Evolutionary conservation across 2,329 filamentous ascomycete genomes (phyloP).

Genomic region (Rhynchosporium secalis): DNA sequence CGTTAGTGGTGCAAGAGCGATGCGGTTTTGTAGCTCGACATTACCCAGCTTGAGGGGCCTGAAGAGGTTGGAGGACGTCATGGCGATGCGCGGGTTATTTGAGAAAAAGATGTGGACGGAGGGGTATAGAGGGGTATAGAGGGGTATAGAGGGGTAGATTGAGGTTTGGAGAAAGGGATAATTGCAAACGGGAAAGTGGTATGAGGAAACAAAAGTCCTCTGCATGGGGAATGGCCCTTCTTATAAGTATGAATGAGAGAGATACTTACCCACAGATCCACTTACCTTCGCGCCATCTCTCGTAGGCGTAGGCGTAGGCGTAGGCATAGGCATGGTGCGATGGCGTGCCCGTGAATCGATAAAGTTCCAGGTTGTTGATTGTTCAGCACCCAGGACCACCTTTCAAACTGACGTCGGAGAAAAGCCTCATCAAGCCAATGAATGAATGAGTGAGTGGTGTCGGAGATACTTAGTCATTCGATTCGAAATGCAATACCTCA

Average conservation of each 20-base stretch:
- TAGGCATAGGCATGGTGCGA: not conserved
- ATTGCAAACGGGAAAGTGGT: not conserved
- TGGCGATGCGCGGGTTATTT: conserved; percentile 13
- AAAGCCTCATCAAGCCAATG: not conserved
- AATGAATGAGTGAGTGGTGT: not conserved
- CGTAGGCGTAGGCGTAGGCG: too few relatives aligned
- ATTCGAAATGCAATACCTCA: too few relatives aligned
- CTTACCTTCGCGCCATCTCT: not conserved
- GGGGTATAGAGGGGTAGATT: not conserved
- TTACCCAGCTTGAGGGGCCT: conserved; percentile 46
- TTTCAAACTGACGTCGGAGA: not conserved
- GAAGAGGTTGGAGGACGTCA: conserved; percentile 43
- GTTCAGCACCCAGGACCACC: conserved; percentile 7
- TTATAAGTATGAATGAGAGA: not conserved
- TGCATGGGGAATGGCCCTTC: not conserved
- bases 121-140: not conserved
- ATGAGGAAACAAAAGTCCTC: not conserved
- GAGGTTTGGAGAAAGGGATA: not conserved
- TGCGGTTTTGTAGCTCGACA: conserved; percentile 44
- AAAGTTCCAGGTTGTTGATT: not conserved
- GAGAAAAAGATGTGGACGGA: not conserved
- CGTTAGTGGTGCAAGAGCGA: conserved; percentile 60
- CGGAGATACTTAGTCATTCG: too few relatives aligned
- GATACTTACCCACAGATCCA: not conserved
- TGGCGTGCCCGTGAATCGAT: not conserved